A percentile compares a stretch with the other conserved stretches of the same genome.
phyloP scores from a whole-genome alignment of 2,329 filamentous ascomycete genomes.

The Xylaria sp. region DNA sequence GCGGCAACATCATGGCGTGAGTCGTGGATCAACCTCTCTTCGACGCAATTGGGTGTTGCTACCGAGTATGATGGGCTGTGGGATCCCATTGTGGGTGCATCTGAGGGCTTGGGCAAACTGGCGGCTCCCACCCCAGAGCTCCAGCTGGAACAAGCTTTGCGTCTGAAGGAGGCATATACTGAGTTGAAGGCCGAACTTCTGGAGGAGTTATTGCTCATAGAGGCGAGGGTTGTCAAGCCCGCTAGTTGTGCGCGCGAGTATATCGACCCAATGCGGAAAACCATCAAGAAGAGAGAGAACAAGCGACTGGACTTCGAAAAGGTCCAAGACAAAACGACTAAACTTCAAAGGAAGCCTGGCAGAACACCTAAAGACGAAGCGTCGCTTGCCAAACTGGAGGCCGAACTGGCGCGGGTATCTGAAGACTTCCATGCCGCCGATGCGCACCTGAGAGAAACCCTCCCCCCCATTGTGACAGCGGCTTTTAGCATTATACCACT shows the following conservation, averaged over 20 bases:
- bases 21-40: conserved; percentile 78
- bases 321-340: conserved; percentile 75
- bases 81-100: conserved; percentile 76
- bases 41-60: conserved; percentile 72
- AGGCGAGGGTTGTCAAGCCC: conserved; percentile 74
- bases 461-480: conserved; percentile 76
- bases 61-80: conserved; percentile 78
- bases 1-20: conserved; percentile 81
- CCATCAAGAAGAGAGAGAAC: conserved; percentile 86
- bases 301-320: conserved; percentile 85
- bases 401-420: conserved; percentile 71
- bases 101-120: conserved; percentile 64
- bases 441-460: conserved; percentile 73
- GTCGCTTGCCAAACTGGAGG: conserved; percentile 75
- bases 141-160: conserved; percentile 71
- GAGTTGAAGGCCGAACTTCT: conserved; percentile 77
- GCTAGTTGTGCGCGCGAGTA: conserved; percentile 74
- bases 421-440: conserved; percentile 82
- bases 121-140: conserved; percentile 68
- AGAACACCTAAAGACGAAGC: conserved; percentile 78
- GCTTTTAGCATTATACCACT: conserved; percentile 79
- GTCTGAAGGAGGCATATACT: conserved; percentile 72
- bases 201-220: conserved; percentile 76
- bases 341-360: conserved; percentile 74
- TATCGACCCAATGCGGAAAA: conserved; percentile 79